Evolutionary conservation across 805 yeast species (phyloP).

Genomic region (Candida koratica): DNA sequence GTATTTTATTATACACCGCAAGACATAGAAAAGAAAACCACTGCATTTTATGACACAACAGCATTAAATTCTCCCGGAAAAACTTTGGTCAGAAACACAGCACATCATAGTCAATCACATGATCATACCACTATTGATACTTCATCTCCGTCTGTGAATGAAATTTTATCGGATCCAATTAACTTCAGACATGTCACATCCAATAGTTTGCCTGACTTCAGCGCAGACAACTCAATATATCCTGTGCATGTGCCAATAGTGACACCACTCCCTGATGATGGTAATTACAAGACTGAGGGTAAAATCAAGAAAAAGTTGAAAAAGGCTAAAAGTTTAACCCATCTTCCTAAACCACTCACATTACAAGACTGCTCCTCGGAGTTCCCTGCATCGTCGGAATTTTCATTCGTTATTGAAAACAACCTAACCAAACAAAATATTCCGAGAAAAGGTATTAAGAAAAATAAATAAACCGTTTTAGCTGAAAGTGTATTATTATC

Average conservation of each 20-base stretch:
- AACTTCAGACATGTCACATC: conserved; percentile 3
- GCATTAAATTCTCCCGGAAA: not conserved
- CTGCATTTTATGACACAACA: too few relatives aligned
- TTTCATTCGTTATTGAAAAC: conserved; percentile 9
- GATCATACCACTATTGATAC: conserved; percentile 1
- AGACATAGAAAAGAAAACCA: conserved; percentile 1
- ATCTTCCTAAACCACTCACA: not conserved
- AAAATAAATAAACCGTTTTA: not conserved
- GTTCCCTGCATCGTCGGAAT: conserved; percentile 3
- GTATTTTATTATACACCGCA: conserved; percentile 4
- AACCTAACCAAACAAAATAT: too few relatives aligned
- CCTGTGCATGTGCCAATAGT: not conserved
- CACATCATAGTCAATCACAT: not conserved
- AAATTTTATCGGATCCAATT: conserved; percentile 10
- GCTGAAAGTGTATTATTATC: not conserved
- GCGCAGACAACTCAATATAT: not conserved
- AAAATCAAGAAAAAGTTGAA: conserved; percentile 5
- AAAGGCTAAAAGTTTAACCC: conserved; percentile 8
- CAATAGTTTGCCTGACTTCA: conserved; percentile 1
- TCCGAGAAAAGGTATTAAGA: too few relatives aligned
- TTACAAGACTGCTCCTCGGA: conserved; percentile 10
- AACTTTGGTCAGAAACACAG: not conserved
- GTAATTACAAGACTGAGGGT: conserved; percentile 1
- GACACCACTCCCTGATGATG: not conserved
- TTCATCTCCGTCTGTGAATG: conserved; percentile 4